Evolutionary conservation across 2,329 filamentous ascomycete species (phyloP).

Genomic region (Aspergillus caelatus): DNA sequence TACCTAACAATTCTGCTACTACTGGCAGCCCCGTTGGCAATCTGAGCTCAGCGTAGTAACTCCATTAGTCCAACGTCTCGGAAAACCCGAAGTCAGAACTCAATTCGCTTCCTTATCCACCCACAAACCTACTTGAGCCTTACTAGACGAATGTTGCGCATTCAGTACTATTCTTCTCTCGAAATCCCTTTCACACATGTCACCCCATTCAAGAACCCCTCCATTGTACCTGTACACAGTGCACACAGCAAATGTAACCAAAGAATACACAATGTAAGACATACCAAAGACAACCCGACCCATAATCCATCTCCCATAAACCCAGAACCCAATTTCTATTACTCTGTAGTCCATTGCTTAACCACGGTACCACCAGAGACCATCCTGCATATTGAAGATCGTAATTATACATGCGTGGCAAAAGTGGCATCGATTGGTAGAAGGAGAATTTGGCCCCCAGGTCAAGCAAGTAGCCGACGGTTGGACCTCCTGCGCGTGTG

Average conservation of each 20-base stretch:
- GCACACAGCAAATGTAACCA: too few relatives aligned
- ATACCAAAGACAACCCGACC: not conserved
- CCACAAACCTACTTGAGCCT: too few relatives aligned
- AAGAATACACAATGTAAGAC: not conserved
- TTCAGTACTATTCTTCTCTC: not conserved
- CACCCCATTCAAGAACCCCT: not conserved
- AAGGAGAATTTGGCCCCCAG: not conserved
- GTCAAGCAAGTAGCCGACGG: not conserved
- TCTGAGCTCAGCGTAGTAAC: not conserved
- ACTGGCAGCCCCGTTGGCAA: not conserved
- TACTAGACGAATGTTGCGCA: not conserved
- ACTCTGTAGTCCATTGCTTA: not conserved
- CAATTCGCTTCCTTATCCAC: not conserved
- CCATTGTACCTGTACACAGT: not conserved
- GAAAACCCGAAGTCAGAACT: not conserved
- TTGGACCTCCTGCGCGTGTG: not conserved
- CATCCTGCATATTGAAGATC: not conserved
- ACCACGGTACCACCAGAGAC: not conserved
- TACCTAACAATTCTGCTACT: not conserved
- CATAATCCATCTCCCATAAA: too few relatives aligned
- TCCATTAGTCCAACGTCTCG: not conserved
- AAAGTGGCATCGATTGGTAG: not conserved
- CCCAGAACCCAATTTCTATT: not conserved
- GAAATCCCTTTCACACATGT: not conserved
- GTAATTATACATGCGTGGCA: not conserved